Base-by-base conservation (phyloP, 257 asterid genomes). In the Nyctanthes arbortristis region DNA sequence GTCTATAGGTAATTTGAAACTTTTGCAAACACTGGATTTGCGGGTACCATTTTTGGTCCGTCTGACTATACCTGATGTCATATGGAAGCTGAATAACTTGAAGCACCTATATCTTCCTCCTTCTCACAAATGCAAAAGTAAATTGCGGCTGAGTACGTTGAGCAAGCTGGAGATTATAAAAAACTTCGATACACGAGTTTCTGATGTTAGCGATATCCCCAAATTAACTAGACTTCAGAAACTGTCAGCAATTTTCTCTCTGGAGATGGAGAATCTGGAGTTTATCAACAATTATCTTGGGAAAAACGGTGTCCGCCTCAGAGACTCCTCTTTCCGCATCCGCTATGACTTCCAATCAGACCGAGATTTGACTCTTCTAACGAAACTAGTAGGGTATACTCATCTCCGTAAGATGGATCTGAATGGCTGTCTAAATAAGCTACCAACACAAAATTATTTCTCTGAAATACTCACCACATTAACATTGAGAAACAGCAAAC, bases 31-130 rank as follows among this genome's bases (percentile, higher is more conserved):
- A 61, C 78, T 84, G 32, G 85, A 80, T 76, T 71, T 86, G 39
- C 63, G 84, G 37, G 73, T 80, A 31, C 73, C 75, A 11, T 84
- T 71, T 62, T 62, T 75, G 28, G 75, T 80, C 39, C 57, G 67
- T 75, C 65, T 85, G 69, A 73, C 77, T 47, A 75, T 85, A 24
- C 91, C 88, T 4, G 73, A 81, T 63, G 86, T 81, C 43, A 56
- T 83, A 47, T 68, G 73, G 77, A 85, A 83, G 77, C 71, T 85
- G 79, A 68, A 29, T 18, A 72, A 70, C 58, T 71, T 85, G 73
- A 81, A 76, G 65, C 75, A 85, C 70, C 69, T 85, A 37, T 83
- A 85, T 75, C 88, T 85, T 69, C 91, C 88, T 22, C 88, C 85
- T 29, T 63, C 77, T 3, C 91, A 85, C 63, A 65, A 40, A 9